A percentile compares a stretch with the other conserved stretches of the same genome.
These are phyloP conservation scores for Trametopsis cervina DNA, from an alignment of 768 basidiomycete genomes.

Conservation along the genomic window DNA sequence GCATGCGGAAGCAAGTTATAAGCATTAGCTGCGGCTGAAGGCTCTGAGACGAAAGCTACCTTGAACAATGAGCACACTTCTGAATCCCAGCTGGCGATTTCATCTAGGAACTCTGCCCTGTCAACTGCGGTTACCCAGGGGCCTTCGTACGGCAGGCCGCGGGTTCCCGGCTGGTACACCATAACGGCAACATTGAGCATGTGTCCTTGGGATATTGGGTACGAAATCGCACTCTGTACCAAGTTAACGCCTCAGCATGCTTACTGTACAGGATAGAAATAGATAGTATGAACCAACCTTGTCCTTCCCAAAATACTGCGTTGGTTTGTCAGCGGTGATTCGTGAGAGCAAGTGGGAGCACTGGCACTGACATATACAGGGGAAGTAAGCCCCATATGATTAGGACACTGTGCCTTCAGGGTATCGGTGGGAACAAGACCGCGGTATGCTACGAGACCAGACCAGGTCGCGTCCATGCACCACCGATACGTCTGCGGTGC, in stretches of 20 bases:
- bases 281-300: slow-evolving; percentile 8
- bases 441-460: slow-evolving; percentile 35
- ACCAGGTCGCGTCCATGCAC: slow-evolving; percentile 29
- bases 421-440: slow-evolving; percentile 28
- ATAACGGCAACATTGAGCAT: slow-evolving; percentile 21
- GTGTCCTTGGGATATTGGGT: slow-evolving; percentile 19
- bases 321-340: background rate
- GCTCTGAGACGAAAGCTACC: too few species aligned
- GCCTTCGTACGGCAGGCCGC: slow-evolving; percentile 17
- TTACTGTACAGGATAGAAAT: background rate
- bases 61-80: slow-evolving; percentile 15
- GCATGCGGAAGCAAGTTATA: slow-evolving; percentile 26
- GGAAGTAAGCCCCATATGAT: slow-evolving; percentile 16
- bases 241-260: slow-evolving; percentile 26
- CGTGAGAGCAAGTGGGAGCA: background rate
- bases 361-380: too few species aligned
- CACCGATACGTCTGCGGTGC: slow-evolving; percentile 8
- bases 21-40: too few species aligned
- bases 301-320: slow-evolving; percentile 21
- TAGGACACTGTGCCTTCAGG: slow-evolving; percentile 21
- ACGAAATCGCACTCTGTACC: slow-evolving; percentile 21
- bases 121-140: slow-evolving; percentile 13
- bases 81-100: slow-evolving; percentile 18
- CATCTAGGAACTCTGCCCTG: slow-evolving; percentile 13
- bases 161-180: slow-evolving; percentile 10